Evolutionary conservation across 2,329 filamentous ascomycete genomes (phyloP).

Genomic region (Aspergillus sp.): DNA sequence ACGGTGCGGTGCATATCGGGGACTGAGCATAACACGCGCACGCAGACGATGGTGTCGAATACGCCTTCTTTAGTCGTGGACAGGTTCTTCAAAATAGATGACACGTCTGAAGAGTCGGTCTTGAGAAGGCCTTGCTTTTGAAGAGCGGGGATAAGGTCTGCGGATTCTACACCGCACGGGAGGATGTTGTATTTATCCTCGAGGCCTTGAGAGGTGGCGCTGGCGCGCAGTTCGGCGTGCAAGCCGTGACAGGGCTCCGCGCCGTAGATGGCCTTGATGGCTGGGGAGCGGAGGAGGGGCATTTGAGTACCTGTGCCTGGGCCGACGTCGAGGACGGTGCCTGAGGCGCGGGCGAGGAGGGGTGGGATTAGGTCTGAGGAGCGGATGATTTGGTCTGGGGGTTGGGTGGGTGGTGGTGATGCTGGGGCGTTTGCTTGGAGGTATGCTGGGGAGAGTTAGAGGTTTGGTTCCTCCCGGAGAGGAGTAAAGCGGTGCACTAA

Average conservation of each 20-base stretch:
- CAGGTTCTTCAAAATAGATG: background rate
- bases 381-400: slow-evolving; percentile 23
- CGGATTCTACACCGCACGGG: slow-evolving; percentile 49
- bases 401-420: background rate
- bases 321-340: slow-evolving; percentile 52
- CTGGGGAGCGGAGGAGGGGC: slow-evolving; percentile 44
- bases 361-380: slow-evolving; percentile 45
- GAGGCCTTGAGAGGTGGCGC: slow-evolving; percentile 46
- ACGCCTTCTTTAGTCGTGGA: slow-evolving; percentile 27
- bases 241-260: slow-evolving; percentile 55
- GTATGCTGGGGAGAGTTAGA: slow-evolving; percentile 12
- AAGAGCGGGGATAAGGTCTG: slow-evolving; percentile 49
- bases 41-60: slow-evolving; percentile 58
- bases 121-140: slow-evolving; percentile 44
- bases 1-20: slow-evolving; percentile 50
- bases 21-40: slow-evolving; percentile 58
- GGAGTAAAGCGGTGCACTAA: slow-evolving; percentile 20
- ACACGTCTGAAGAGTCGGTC: slow-evolving; percentile 11
- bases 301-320: slow-evolving; percentile 57
- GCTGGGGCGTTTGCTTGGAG: slow-evolving; percentile 13
- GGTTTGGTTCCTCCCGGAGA: background rate
- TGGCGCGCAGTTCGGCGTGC: slow-evolving; percentile 46
- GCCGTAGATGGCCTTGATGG: slow-evolving; percentile 54
- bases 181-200: slow-evolving; percentile 53
- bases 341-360: slow-evolving; percentile 43